A percentile compares a stretch with the other conserved stretches of the same genome.
Conservation (phyloP, 1,139 yeast species). For the Geotrichum histeridarum region DNA sequence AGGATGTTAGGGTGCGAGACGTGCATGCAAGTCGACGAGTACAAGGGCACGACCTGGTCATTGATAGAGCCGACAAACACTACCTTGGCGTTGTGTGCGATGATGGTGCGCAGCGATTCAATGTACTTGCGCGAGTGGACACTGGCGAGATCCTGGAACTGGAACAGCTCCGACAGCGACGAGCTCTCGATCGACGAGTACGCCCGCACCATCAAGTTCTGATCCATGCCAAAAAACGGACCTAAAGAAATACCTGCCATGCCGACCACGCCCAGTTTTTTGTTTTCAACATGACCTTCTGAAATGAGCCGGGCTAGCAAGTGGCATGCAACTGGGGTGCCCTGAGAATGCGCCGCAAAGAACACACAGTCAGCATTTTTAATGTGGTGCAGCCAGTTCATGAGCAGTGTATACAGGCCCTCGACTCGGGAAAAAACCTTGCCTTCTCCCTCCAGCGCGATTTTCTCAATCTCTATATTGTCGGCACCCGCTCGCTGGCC, state of each 20-base stretch:
- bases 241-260: constrained; percentile 97
- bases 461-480: constrained; percentile 69
- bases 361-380: constrained; percentile 77
- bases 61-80: constrained; percentile 82
- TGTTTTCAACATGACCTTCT: constrained; percentile 54
- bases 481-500: constrained; percentile 53
- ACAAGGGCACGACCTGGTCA: constrained; percentile 88
- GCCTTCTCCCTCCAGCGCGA: constrained; percentile 88
- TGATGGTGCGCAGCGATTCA: constrained; percentile 58
- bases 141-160: constrained; percentile 72
- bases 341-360: constrained; percentile 92
- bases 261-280: constrained; percentile 63
- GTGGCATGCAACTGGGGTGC: constrained; percentile 85
- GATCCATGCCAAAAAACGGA: constrained; percentile 86
- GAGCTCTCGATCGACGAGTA: constrained; percentile 87
- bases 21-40: constrained; percentile 80
- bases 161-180: constrained; percentile 77
- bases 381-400: constrained; percentile 66
- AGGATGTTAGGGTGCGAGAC: constrained; percentile 83
- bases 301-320: constrained; percentile 66
- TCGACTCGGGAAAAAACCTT: constrained; percentile 80
- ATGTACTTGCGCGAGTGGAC: constrained; percentile 66
- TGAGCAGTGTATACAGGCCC: constrained; percentile 66
- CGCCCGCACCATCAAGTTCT: constrained; percentile 75
- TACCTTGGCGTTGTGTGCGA: constrained; percentile 67